Evolutionary conservation across 768 basidiomycete species (phyloP).

Genomic region (Paxillus involutus): DNA sequence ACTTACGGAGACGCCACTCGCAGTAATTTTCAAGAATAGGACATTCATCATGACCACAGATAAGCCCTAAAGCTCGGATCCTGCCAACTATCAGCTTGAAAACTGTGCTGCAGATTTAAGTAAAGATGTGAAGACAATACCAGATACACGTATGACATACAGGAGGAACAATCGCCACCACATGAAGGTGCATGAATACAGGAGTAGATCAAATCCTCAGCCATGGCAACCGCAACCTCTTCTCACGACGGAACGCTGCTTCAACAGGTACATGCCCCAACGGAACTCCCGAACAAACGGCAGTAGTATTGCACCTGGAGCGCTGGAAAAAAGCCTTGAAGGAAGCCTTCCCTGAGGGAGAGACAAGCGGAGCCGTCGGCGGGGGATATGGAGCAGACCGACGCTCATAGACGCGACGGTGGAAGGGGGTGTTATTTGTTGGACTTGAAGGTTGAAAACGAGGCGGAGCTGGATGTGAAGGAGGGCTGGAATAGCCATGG

Average conservation of each 20-base stretch:
- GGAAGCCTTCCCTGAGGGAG: conserved; percentile 14
- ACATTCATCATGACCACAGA: not conserved
- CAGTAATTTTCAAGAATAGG: not conserved
- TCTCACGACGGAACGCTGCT: conserved; percentile 22
- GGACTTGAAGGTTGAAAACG: not conserved
- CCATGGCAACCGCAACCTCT: conserved; percentile 31
- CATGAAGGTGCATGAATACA: not conserved
- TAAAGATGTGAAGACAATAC: conserved; percentile 4
- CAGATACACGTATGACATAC: conserved; percentile 25
- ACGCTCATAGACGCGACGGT: conserved; percentile 8
- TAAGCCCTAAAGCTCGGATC: no score
- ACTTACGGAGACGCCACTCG: not conserved
- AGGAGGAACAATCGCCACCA: conserved; percentile 5
- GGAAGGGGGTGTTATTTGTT: conserved; percentile 8
- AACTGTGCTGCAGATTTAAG: conserved; percentile 7
- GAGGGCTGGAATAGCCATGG: conserved; percentile 28
- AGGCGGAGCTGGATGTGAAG: conserved; percentile 10
- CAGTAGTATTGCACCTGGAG: conserved; percentile 24
- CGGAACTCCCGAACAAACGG: conserved; percentile 11
- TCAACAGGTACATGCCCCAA: conserved; percentile 20
- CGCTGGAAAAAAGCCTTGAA: conserved; percentile 29
- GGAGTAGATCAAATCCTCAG: conserved; percentile 26
- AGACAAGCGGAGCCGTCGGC: conserved; percentile 8
- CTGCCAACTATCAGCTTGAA: no score
- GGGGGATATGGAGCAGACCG: conserved; percentile 20